Evolutionary conservation across 305 asterid genomes (phyloP), one percentile per base, ranked within the genome.

Genomic region (Ilex paraguariensis): DNA sequence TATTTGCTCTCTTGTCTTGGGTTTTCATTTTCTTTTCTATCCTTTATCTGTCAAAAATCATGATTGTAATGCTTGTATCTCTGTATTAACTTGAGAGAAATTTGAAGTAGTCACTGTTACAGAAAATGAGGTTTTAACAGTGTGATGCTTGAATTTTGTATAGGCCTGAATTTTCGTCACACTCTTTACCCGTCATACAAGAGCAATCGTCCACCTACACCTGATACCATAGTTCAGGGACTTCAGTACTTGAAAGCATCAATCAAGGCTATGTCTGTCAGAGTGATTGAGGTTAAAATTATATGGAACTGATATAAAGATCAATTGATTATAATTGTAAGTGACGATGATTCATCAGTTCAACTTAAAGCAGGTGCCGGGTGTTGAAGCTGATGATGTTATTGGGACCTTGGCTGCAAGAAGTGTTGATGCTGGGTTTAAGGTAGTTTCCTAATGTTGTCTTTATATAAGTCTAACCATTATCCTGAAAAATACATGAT

Each of bases 331-430:
- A 31, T 65, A 59, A 59, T 55, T 62, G 60, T 40, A 17, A 31
- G 63, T 57, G 58, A 62, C 54, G 56, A 60, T 40, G 45, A 62
- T 59, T 68, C 31, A 64, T 63, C 66, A 45, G 33, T 66, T 68
- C 62, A 66, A 57, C 77, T 68, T 61, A 71, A 57, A 67, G 72
- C 86, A 92, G 98, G 98, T 92, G 64, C 97, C 96, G 52, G 98
- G 98, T 42, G 98, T 92, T 65, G 98, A 92, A 81, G 98, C 98
- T 59, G 96, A 92, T 84, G 97, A 92, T 74, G 97, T 92, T 40
- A 92, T 90, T 72, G 97, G 98, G 75, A 92, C 98, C 69, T 79
- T 87, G 80, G 85, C 98, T 57, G 70, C 77, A 66, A 92, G 81
- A 80, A 90, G 97, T 44, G 95, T 92, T 49, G 71, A 82, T 76